These are phyloP conservation scores for Dissophora globulifera DNA, from an alignment of 192 early-diverging fungal genomes.

Conservation along the genomic window DNA sequence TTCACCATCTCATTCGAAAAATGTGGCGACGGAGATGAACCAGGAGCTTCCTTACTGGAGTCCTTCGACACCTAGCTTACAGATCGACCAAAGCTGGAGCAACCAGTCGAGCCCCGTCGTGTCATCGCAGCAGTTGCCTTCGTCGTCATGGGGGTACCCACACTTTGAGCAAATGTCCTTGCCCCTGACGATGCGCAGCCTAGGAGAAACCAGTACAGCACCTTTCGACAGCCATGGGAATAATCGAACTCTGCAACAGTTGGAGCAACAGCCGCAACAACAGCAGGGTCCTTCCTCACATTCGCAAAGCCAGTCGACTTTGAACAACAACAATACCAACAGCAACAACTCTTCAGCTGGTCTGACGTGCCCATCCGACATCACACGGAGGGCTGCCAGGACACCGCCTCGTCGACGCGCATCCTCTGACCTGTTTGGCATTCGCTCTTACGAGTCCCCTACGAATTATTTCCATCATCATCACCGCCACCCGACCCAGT, in stretches of 20 bases:
- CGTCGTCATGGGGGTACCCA: slow-evolving; percentile 15
- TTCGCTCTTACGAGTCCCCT: slow-evolving; percentile 3
- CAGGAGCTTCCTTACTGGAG: slow-evolving; percentile 41
- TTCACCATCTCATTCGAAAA: slow-evolving; percentile 6
- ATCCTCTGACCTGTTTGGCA: neutral
- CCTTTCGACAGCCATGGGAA: slow-evolving; percentile 2
- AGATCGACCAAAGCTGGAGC: slow-evolving; percentile 18
- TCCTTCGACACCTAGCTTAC: slow-evolving; percentile 22
- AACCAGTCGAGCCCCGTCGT: slow-evolving; percentile 25
- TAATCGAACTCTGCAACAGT: neutral
- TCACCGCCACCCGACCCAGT: neutral
- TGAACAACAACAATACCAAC: no score
- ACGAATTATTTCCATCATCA: slow-evolving; percentile 2
- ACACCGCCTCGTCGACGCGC: neutral
- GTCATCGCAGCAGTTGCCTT: neutral
- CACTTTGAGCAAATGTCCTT: slow-evolving; percentile 31
- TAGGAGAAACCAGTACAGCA: neutral
- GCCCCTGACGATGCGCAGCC: neutral
- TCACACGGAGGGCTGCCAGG: neutral
- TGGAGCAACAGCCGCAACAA: slow-evolving; percentile 2
- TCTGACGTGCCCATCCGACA: neutral
- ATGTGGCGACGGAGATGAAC: neutral
- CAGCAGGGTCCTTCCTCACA: neutral
- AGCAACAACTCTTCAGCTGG: neutral
- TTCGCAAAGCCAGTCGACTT: no score